Conservation (phyloP, 345 rosid genomes). For the Reutealis trisperma region DNA sequence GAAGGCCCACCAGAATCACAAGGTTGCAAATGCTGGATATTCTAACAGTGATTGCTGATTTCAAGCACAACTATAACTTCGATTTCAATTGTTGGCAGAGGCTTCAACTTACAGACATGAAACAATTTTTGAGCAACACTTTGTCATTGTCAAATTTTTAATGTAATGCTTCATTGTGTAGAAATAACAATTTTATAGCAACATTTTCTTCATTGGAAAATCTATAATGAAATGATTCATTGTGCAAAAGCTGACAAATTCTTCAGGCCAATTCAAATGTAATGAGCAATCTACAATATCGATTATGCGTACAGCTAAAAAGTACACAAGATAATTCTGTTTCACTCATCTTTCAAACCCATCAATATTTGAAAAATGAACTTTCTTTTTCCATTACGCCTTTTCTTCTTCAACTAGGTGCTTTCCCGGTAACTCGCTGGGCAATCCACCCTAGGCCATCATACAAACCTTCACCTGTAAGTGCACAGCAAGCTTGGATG, state of each 20-base stretch:
- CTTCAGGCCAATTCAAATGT: constrained; percentile 12
- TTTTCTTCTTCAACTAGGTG: constrained; percentile 43
- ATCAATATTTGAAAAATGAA: neutral
- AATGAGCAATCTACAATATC: constrained; percentile 27
- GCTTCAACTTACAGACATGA: constrained; percentile 13
- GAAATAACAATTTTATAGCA: constrained; percentile 17
- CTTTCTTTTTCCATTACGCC: neutral
- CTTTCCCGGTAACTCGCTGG: constrained; percentile 79
- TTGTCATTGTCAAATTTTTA: neutral
- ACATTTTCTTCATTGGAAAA: constrained; percentile 16
- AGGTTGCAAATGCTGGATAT: constrained; percentile 75
- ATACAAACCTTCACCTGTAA: constrained; percentile 81
- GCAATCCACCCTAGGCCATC: constrained; percentile 93
- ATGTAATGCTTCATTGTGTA: constrained; percentile 27
- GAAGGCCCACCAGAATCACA: constrained; percentile 62
- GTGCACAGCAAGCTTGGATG: constrained; percentile 88
- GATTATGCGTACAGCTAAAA: constrained; percentile 22
- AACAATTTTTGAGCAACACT: neutral
- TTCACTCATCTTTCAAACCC: constrained; percentile 11
- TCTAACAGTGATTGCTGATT: constrained; percentile 38
- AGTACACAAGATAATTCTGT: constrained; percentile 25
- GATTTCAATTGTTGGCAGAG: constrained; percentile 12
- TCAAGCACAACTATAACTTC: neutral
- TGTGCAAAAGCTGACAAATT: constrained; percentile 20
- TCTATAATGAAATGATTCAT: constrained; percentile 26